Conservation (phyloP, 2,329 filamentous ascomycete genomes). For the Sporothrix schenckii region DNA sequence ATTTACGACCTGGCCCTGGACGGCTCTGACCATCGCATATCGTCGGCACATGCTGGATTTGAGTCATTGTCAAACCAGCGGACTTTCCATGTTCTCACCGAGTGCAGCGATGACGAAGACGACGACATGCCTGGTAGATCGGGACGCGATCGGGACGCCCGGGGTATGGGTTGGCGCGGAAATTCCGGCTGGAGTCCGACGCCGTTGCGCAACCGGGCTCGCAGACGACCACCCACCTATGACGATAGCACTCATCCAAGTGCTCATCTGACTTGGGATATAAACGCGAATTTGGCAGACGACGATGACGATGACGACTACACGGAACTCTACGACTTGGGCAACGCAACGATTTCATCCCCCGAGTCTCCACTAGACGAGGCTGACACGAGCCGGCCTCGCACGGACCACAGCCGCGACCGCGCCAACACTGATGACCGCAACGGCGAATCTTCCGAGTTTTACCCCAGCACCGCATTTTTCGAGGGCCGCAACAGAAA, state of each 20-base stretch:
- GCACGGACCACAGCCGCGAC: conserved; percentile 27
- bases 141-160: neutral
- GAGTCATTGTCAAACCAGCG: conserved; percentile 50
- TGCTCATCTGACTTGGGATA: conserved; percentile 27
- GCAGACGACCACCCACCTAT: conserved; percentile 9
- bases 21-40: too few species aligned
- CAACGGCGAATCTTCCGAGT: conserved; percentile 41
- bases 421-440: conserved; percentile 47
- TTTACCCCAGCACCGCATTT: conserved; percentile 36
- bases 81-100: conserved; percentile 59
- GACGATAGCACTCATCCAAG: conserved; percentile 23
- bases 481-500: conserved; percentile 8
- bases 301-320: conserved; percentile 32
- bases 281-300: neutral
- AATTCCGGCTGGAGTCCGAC: conserved; percentile 32
- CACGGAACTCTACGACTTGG: conserved; percentile 31
- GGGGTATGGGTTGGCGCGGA: conserved; percentile 2
- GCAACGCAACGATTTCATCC: conserved; percentile 25
- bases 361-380: conserved; percentile 23
- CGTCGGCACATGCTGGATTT: conserved; percentile 55
- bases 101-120: conserved; percentile 63
- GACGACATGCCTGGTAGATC: conserved; percentile 41
- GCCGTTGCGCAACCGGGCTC: conserved; percentile 26
- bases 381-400: conserved; percentile 31
- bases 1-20: conserved; percentile 44